Conservation (phyloP, 2,329 filamentous ascomycete species). For the Aspergillus costaricaensis region DNA sequence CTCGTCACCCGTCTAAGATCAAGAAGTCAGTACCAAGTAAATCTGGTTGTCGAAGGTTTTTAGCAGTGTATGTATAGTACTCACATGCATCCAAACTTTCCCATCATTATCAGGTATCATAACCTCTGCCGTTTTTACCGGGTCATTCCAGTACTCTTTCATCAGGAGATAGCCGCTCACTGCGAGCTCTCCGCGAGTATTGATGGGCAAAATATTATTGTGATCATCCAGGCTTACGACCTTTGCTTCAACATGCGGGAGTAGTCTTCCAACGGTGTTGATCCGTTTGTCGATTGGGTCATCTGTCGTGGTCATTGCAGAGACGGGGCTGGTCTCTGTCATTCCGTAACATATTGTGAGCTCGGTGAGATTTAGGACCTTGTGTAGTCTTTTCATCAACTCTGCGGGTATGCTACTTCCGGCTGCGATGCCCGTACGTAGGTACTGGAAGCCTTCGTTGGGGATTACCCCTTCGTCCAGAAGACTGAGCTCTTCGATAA, state of each 20-base stretch:
- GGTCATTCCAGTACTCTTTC: slow-evolving; percentile 86
- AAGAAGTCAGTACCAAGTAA: neutral
- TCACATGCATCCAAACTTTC: slow-evolving; percentile 74
- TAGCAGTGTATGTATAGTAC: slow-evolving; percentile 17
- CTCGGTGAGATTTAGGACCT: slow-evolving; percentile 72
- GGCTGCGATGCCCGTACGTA: slow-evolving; percentile 89
- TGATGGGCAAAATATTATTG: slow-evolving; percentile 60
- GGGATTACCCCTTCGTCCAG: slow-evolving; percentile 57
- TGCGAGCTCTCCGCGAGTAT: slow-evolving; percentile 75
- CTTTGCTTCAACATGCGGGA: slow-evolving; percentile 81
- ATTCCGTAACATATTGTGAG: slow-evolving; percentile 95
- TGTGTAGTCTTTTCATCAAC: slow-evolving; percentile 68
- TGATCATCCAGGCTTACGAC: slow-evolving; percentile 71
- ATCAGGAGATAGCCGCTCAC: slow-evolving; percentile 85
- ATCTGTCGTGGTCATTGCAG: slow-evolving; percentile 75
- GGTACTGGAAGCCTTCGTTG: slow-evolving; percentile 59
- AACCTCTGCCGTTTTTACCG: slow-evolving; percentile 67
- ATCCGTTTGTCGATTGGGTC: slow-evolving; percentile 75
- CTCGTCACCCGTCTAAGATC: slow-evolving; percentile 78
- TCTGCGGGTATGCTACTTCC: slow-evolving; percentile 81
- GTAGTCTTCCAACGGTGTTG: slow-evolving; percentile 72
- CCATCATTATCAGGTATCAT: slow-evolving; percentile 59
- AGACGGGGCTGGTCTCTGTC: slow-evolving; percentile 78
- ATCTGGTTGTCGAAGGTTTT: neutral
- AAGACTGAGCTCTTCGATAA: slow-evolving; percentile 80